Base-by-base conservation (phyloP, 257 asterid genomes). In the Mentha longifolia region DNA sequence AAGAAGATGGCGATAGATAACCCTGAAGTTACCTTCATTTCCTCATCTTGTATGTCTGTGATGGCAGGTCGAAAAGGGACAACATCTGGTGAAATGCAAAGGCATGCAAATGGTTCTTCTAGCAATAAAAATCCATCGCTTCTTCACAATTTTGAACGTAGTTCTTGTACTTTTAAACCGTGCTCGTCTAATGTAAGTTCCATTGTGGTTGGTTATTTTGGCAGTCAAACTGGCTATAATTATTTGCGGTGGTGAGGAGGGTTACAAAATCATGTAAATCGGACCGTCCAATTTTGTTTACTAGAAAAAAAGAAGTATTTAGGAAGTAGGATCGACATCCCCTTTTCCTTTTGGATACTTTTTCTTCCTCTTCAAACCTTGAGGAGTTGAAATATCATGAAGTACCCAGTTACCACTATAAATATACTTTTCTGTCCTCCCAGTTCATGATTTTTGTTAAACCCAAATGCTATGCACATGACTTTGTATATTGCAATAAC, bases 151-250 rank as follows among this genome's bases (percentile, higher is more conserved):
- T 79, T 73, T 57, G 80, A 76, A 74, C 75, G 13, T 68, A 79
- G 78, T 68, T 76, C 80, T 56, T 54, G 77, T 74, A 56, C 84
- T 75, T 49, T 85, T 77, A 78, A 62, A 77, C 82, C 87, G 57
- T 84, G 96, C 82, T 85, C 91, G 67, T 80, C 85, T 11, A 64
- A 70, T 60, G 98, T 93, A 86, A 83, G 96, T 83, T 74, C 54
- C 35, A 50, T 19, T 74, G 61, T 16, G 31, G 58, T 65, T 41
- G 66, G 63, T 43, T 57, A 56, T 57, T 14, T 28, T 70, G 51
- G 60, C 72, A 17, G 65, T 64, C 52, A 43, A 14, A 15, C 28
- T 72, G 50, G 59, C 65, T 49, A 28, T 65, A 25, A 61, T 60
- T 67, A 42, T 69, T 71, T 55, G 71, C 54, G 68, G 56, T 46